phyloP scores from a whole-genome alignment of 2,329 filamentous ascomycete genomes.

The Fusarium musae region DNA sequence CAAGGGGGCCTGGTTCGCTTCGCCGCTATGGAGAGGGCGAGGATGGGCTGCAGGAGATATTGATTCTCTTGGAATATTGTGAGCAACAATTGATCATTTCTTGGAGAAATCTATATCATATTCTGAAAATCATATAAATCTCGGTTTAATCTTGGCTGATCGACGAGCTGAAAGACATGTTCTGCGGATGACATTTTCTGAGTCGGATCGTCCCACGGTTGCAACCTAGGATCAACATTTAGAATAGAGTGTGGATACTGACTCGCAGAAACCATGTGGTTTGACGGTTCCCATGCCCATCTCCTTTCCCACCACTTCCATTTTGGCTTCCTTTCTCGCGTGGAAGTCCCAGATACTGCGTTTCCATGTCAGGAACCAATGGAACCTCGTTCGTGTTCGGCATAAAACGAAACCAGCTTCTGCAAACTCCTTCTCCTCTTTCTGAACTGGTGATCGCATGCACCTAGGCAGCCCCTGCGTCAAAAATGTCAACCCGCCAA shows the following conservation, averaged over 20 bases:
- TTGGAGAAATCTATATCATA: background rate
- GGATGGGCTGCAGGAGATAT: background rate
- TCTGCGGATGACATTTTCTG: slow-evolving; percentile 10
- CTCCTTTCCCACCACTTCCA: background rate
- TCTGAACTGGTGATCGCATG: slow-evolving; percentile 11
- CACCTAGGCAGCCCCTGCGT: slow-evolving; percentile 40
- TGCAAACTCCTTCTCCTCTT: slow-evolving; percentile 10
- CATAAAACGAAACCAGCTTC: slow-evolving; percentile 3
- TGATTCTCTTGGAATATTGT: background rate
- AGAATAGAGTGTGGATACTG: slow-evolving; percentile 27
- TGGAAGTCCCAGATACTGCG: slow-evolving; percentile 25
- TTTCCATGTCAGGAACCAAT: slow-evolving; percentile 17
- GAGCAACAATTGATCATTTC: background rate
- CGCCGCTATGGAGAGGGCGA: slow-evolving; percentile 17
- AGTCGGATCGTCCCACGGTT: slow-evolving; percentile 9
- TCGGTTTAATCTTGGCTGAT: slow-evolving; percentile 25
- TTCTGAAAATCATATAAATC: background rate
- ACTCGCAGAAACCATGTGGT: slow-evolving; percentile 41
- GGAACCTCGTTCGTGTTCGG: slow-evolving; percentile 17
- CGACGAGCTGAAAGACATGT: slow-evolving; percentile 5
- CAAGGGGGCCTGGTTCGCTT: slow-evolving; percentile 13
- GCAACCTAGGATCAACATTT: slow-evolving; percentile 9
- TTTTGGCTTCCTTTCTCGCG: background rate
- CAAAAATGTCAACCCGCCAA: slow-evolving; percentile 43
- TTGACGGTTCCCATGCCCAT: slow-evolving; percentile 1